Evolutionary conservation across 108 stramenopile species (phyloP).

Genomic region (Skeletonema marinoi): DNA sequence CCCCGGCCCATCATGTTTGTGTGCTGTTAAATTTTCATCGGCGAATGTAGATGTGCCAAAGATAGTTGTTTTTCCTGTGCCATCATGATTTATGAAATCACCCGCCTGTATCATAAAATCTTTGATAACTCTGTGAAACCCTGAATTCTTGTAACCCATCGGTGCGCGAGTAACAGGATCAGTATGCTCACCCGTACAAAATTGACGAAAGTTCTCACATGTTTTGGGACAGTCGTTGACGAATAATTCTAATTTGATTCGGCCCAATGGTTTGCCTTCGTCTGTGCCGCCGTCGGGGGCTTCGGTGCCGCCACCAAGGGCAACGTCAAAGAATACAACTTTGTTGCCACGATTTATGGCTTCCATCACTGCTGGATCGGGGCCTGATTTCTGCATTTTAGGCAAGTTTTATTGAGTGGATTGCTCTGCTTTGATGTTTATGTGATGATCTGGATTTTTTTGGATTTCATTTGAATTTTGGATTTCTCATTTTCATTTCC

Average conservation of each 20-base stretch:
- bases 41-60: conserved; percentile 83
- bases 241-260: conserved; percentile 97
- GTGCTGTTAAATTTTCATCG: conserved; percentile 93
- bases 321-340: conserved; percentile 88
- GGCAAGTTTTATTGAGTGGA: background rate
- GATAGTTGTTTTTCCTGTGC: conserved; percentile 88
- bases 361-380: conserved; percentile 84
- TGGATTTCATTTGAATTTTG: no score
- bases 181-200: conserved; percentile 85
- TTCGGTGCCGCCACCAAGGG: conserved; percentile 57
- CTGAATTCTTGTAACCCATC: conserved; percentile 89
- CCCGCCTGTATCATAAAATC: conserved; percentile 92
- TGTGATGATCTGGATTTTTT: no score
- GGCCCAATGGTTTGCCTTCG: conserved; percentile 79
- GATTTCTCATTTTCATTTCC: no score
- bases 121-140: conserved; percentile 97
- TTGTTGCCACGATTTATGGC: conserved; percentile 82
- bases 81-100: conserved; percentile 93
- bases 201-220: conserved; percentile 89
- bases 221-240: conserved; percentile 94
- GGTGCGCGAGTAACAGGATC: conserved; percentile 60
- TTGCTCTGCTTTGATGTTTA: background rate
- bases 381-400: conserved; percentile 44
- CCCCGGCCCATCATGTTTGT: conserved; percentile 89
- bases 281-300: conserved; percentile 41